A percentile compares a stretch with the other conserved stretches of the same genome.
These are phyloP conservation scores for Globisporangium paroecandrum DNA, from an alignment of 352 stramenopile species.

Conservation along the genomic window DNA sequence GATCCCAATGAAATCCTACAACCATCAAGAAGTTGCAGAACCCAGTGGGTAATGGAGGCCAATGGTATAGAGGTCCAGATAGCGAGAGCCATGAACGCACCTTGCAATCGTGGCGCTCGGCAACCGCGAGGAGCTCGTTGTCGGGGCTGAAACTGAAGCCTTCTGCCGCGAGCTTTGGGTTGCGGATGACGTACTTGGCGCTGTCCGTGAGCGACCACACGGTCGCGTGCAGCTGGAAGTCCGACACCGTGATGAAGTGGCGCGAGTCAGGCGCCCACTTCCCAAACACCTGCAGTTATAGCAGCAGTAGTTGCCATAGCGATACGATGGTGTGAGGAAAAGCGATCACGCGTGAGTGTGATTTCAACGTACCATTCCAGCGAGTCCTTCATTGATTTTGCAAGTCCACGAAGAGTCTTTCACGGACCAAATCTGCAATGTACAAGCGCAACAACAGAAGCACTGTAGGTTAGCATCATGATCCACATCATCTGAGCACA, in stretches of 20 bases:
- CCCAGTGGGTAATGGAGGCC: not conserved
- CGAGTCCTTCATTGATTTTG: conserved; percentile 75
- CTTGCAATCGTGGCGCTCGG: conserved; percentile 77
- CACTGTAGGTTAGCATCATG: not conserved
- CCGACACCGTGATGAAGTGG: conserved; percentile 76
- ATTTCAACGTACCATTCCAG: conserved; percentile 37
- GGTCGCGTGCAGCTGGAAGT: conserved; percentile 81
- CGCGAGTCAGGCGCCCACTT: conserved; percentile 59
- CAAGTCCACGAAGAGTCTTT: conserved; percentile 60
- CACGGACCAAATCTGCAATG: conserved; percentile 55
- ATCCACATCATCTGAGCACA: not conserved
- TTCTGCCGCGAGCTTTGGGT: conserved; percentile 64
- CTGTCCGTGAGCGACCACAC: conserved; percentile 75
- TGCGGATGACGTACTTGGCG: conserved; percentile 55
- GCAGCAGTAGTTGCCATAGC: not conserved
- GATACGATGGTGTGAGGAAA: not conserved
- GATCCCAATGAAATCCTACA: conserved; percentile 68
- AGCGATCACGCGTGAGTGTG: not conserved
- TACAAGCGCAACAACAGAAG: not conserved
- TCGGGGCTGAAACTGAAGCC: conserved; percentile 66
- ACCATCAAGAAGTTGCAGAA: not conserved
- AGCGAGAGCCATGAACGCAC: conserved; percentile 18
- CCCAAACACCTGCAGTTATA: conserved; percentile 21
- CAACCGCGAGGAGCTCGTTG: conserved; percentile 56
- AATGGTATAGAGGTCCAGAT: not conserved